Base-by-base conservation (phyloP, 2,329 filamentous ascomycete species). In the Curvularia sp. region DNA sequence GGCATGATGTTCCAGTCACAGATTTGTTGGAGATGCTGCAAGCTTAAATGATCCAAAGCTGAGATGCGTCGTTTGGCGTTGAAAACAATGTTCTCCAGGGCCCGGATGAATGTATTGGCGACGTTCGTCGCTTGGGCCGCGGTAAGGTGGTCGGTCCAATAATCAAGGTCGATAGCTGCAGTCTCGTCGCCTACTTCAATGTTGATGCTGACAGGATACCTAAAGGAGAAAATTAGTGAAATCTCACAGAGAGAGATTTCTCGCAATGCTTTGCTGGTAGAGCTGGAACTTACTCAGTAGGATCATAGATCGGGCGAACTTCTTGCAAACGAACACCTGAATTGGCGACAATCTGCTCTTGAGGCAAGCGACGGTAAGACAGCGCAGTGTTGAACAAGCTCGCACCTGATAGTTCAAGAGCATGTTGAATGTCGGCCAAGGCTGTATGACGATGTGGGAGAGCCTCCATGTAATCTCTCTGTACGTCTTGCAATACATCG, bases 321-420 rank as follows among this genome's bases (percentile, higher is more conserved):
- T 81, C 78, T 1, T 73, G 62, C 38, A 81, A 75, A n/a, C 71
- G 65, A 1, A 82, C 74, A 3, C 67, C 64, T 19, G 65, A 52
- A 19, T 66, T 70, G 15, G 66, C 61, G 1, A 57, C 53, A 1
- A 63, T 57, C 9, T 67, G 60, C 13, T 70, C 68, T 0, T 74
- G 65, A 0, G 80, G 77, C 1, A 81, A 72, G 28, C 75, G 78
- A 12, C 80, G 76, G 60, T 81, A 82, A 1, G 81, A 83, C 1
- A 83, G 66, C 18, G 80, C 80, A 10, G 80, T 82, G 52, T 83
- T 82, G 69, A 82, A 82, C 10, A 83, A 68, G 7, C 75, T 73
- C 2, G 68, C 66, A 3, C 71, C 74, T 1, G 64, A 63, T 4
- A 73, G 43, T 12, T 66, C 63, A 28, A 82, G 57, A 3, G 74